phyloP scores from a whole-genome alignment of 331 rosid species.

The Pyrus hybrid region DNA sequence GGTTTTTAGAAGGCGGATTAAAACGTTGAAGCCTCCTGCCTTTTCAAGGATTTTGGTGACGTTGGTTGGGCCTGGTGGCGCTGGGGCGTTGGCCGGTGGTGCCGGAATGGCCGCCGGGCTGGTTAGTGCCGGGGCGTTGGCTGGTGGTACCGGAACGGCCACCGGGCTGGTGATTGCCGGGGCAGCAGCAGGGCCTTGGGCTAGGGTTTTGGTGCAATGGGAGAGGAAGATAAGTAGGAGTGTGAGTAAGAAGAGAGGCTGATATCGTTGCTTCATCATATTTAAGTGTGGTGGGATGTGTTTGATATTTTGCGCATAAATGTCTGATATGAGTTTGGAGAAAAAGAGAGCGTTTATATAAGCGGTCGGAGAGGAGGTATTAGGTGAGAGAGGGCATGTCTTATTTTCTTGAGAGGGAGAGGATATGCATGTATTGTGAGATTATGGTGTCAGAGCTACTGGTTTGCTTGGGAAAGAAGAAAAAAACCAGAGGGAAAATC shows the following conservation, averaged over 20 bases:
- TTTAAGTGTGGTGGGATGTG: background rate
- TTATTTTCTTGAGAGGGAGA: slow-evolving; percentile 28
- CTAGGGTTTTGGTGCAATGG: slow-evolving; percentile 19
- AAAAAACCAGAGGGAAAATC: slow-evolving; percentile 29
- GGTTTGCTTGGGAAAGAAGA: slow-evolving; percentile 69
- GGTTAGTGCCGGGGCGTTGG: too few relatives aligned
- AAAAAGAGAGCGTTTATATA: slow-evolving; percentile 36
- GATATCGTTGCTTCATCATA: slow-evolving; percentile 20
- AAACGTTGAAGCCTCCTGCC: slow-evolving; percentile 55
- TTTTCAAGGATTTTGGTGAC: slow-evolving; percentile 58
- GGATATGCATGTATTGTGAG: slow-evolving; percentile 24
- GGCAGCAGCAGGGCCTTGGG: slow-evolving; percentile 46
- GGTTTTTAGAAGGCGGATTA: slow-evolving; percentile 58
- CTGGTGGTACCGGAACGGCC: too few relatives aligned
- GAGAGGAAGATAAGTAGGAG: slow-evolving; percentile 23
- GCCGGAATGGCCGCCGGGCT: slow-evolving; percentile 14
- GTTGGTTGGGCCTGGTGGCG: slow-evolving; percentile 57
- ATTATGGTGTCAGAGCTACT: slow-evolving; percentile 19
- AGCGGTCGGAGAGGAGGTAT: slow-evolving; percentile 19
- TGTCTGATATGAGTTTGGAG: slow-evolving; percentile 8
- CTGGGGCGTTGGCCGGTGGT: slow-evolving; percentile 44
- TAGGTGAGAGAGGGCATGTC: slow-evolving; percentile 33
- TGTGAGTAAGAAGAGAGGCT: slow-evolving; percentile 20
- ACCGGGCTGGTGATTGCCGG: slow-evolving; percentile 50
- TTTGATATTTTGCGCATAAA: slow-evolving; percentile 1